Evolutionary conservation across 2,329 filamentous ascomycete species (phyloP), one percentile per base, ranked within the genome.

Genomic region (Biscogniauxia mediterranea): DNA sequence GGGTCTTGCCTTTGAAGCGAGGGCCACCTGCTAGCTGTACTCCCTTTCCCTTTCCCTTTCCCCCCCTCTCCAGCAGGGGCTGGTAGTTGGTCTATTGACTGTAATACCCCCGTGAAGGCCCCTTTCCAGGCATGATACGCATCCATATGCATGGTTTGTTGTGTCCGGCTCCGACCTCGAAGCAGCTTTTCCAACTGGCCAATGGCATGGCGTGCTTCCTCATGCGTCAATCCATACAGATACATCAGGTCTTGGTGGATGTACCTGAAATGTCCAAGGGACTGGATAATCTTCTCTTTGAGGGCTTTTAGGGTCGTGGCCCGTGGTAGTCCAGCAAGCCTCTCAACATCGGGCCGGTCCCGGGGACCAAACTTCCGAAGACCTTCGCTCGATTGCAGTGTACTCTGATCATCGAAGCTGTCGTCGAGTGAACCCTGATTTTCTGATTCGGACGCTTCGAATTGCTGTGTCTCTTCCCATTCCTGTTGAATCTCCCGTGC

Each of bases 91-190:
- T 38, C 15, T 42, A 51, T 38, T 9, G 52, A 13, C 9, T 55
- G 57, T 7, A 67, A 38, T 6, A 66, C 49, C 15, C 32, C n/a
- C 2, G 60, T 55, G 38, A 70, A 67, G 46, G 60, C 56, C 19
- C 38, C 60, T 61, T 74, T 74, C 73, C 73, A 75, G 2, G 49
- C 8, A 51, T 69, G 61, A 60, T 67, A 74, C 23, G 57, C 46
- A 57, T 72, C 70, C 9, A 74, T 63, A 21, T 56, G 66, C 25
- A 7, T n/a, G 4, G 60, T 67, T 9, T 63, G 63, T 17, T 61
- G 59, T 2, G 42, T 1, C 8, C n/a, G 23, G 17, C 20, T 49
- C 5, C 52, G 52, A 8, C 62, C 65, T 58, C 61, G 56, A 42
- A 73, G 65, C 23, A 73, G 28, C 38, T 68, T 68, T 61, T 66